These are phyloP conservation scores for Cladosporium sp. DNA, from an alignment of 2,329 filamentous ascomycete genomes.

Conservation along the genomic window DNA sequence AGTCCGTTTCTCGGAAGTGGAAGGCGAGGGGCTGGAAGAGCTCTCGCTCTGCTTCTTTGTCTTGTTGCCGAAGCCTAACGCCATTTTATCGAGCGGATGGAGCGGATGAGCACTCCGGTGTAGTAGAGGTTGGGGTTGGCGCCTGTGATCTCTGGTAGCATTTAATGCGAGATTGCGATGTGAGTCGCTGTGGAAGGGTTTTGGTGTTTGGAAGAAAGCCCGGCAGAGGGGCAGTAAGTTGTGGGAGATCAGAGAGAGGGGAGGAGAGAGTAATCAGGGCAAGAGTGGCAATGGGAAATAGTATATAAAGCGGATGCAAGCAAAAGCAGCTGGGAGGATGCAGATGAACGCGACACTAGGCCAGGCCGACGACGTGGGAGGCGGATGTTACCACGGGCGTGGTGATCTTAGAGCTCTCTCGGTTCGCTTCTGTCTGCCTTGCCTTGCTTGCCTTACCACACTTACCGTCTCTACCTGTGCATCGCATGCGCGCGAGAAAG, in stretches of 20 bases:
- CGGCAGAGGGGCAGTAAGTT: no score
- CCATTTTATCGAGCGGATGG: slow-evolving; percentile 49
- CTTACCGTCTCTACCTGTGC: no score
- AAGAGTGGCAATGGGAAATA: neutral
- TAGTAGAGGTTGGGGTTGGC: slow-evolving; percentile 22
- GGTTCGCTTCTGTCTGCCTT: no score
- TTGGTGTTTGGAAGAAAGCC: no score
- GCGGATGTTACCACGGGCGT: no score
- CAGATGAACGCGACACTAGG: neutral
- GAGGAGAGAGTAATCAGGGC: neutral
- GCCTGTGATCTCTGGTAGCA: slow-evolving; percentile 23
- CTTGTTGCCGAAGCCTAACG: slow-evolving; percentile 35
- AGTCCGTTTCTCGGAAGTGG: slow-evolving; percentile 9
- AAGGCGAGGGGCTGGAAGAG: neutral
- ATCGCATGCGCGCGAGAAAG: no score
- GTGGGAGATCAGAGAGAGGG: neutral
- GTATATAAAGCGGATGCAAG: neutral
- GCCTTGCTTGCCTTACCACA: no score
- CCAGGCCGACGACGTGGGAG: neutral
- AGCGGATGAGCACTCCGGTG: slow-evolving; percentile 31
- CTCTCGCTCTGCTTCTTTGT: slow-evolving; percentile 7
- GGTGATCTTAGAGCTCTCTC: no score
- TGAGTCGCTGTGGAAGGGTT: no score
- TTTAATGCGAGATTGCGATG: slow-evolving; percentile 8
- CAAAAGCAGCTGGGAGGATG: neutral